Evolutionary conservation across 2,329 filamentous ascomycete genomes (phyloP), one percentile per base, ranked within the genome.

Genomic region (Cladosporium sp.): DNA sequence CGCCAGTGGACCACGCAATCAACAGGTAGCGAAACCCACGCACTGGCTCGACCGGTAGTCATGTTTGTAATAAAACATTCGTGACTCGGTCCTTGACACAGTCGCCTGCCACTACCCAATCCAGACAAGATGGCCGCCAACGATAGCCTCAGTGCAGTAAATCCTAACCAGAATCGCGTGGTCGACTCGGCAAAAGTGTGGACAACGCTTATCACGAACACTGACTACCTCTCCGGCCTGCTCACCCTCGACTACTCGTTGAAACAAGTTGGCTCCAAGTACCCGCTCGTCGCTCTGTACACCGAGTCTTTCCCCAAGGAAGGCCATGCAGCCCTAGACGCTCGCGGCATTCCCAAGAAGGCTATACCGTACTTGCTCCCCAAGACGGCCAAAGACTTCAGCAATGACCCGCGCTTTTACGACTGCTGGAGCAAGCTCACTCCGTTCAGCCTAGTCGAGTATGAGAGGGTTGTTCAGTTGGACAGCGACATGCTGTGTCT

Each of bases 391-490:
- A 86, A 85, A 60, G 86, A 89, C 74, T 95, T 85, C 77, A 81
- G 78, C 66, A 83, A 88, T 60, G 91, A 96, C 73, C 86, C 87
- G 50, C 86, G 91, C 65, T 96, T 96, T 80, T 87, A 90, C 74
- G 90, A 95, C 73, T 91, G 88, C 79, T 96, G 91, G 90, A 89
- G 82, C 73, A 96, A 96, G 75, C 83, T 96, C 25, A 83, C 86
- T 15, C 85, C 88, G 5, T 96, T 95, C 71, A 85, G 83, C 20
- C 78, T 96, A 32, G 80, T 80, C 17, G 85, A 92, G 70, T 96
- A 92, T 75, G 80, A 86, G 24, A 83, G 91, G 39, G 83, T 96
- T 34, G 88, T 95, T 35, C 88, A 91, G 74, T 80, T 96, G 56
- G 91, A 96, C 75, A 88, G 87, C 68, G 91, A 96, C 75, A 96